Percentiles rank a stretch among this genome's conserved stretches.
These are phyloP conservation scores for Suillus decipiens DNA, from an alignment of 768 basidiomycete species.

Conservation along the genomic window DNA sequence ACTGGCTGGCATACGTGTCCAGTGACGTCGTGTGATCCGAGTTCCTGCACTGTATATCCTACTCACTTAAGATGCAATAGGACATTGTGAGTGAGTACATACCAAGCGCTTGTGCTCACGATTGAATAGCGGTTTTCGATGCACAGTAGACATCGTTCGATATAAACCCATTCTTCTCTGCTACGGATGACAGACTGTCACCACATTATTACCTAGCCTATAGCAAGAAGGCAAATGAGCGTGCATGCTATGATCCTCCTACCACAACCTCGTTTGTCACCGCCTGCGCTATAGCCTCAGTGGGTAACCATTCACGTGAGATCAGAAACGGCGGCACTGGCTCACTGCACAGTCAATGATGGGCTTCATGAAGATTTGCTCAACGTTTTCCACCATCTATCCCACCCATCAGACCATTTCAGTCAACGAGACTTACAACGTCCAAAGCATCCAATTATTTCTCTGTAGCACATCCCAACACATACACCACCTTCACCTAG, in stretches of 20 bases:
- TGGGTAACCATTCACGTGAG: constrained; percentile 5
- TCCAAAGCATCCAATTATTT: too few species aligned
- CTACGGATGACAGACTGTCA: constrained; percentile 30
- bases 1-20: constrained; percentile 15
- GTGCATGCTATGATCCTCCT: constrained; percentile 38
- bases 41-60: constrained; percentile 21
- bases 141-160: background rate
- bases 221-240: background rate
- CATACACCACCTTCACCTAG: constrained; percentile 19
- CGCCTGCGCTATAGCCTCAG: constrained; percentile 38
- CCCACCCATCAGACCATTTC: background rate
- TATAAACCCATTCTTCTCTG: constrained; percentile 35
- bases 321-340: background rate
- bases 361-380: background rate
- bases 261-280: constrained; percentile 46
- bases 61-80: background rate
- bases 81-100: background rate
- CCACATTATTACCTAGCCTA: background rate
- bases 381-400: constrained; percentile 5
- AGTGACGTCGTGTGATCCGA: constrained; percentile 17
- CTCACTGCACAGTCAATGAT: constrained; percentile 5
- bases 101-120: constrained; percentile 1
- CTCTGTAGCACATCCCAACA: background rate
- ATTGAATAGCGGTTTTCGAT: background rate
- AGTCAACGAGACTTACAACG: too few species aligned